Evolutionary conservation across 345 rosid genomes (phyloP), one percentile per base, ranked within the genome.

Genomic region (Lepidium didymum): DNA sequence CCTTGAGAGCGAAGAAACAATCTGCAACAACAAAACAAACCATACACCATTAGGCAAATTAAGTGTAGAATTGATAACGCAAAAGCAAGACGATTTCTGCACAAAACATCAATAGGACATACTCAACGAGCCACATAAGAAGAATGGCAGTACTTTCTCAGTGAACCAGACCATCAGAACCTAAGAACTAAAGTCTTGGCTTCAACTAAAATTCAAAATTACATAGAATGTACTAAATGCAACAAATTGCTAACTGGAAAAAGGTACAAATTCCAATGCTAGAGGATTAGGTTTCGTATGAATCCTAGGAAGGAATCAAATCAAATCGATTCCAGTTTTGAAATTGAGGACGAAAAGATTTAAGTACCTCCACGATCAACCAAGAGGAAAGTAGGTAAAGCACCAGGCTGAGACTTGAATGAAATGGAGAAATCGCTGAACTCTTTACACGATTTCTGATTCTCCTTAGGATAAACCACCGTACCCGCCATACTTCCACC

Each of bases 401-500:
- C 80, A 36, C 99, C 99, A 47, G 97, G 92, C 75, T 81, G 80
- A 25, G 96, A 68, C 65, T 83, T 68, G 56, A 81, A 88, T 16
- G 89, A 86, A 77, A 88, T 80, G 46, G 82, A 82, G 68, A 81
- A 86, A 27, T 76, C 86, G 58, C 79, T 74, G 56, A 87, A 90
- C 43, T 77, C 88, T 29, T 78, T 83, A 36, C 99, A 93, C 6
- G 87, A 95, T 73, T 90, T 87, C 74, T 35, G 81, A 70, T 93
- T 91, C 56, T 86, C 84, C 52, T 81, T 86, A 0, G 92, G 96
- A 63, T 88, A 93, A 60, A 74, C 51, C 49, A 89, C 96, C 15
- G 84, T 70, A 0, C 97, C 99, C 0, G 96, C 97, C 97, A 93
- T 87, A 78, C 96, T 91, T n/a, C 99, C 99, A 10, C 99, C 99